Base-by-base conservation (phyloP, 148 eudicot species). In the Heliosperma pusillum region DNA sequence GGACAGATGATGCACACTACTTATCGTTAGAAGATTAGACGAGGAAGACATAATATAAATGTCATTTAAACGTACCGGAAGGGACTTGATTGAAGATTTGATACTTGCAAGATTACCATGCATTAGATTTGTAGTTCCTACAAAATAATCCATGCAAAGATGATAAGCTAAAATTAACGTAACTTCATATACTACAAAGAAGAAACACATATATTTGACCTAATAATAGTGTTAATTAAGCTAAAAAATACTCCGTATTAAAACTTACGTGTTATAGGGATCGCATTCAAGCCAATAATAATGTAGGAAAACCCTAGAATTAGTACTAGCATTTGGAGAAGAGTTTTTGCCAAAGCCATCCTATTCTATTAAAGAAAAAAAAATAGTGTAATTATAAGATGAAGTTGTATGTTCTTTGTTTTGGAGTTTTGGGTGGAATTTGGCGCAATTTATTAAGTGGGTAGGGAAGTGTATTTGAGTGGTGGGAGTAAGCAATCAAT, bases 221-320 rank as follows among this genome's bases (percentile, higher is more conserved):
- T 26, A n/a, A n/a, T n/a, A n/a, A n/a, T n/a, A n/a, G n/a, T n/a
- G n/a, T n/a, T n/a, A n/a, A n/a, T n/a, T n/a, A n/a, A n/a, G n/a
- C n/a, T n/a, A n/a, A n/a, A n/a, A n/a, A n/a, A n/a, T n/a, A n/a
- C n/a, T n/a, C n/a, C n/a, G n/a, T n/a, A n/a, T n/a, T n/a, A n/a
- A n/a, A n/a, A 16, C 63, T 80, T 83, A 88, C 89, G 87, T 73
- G 88, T 77, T 13, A 47, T 30, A 77, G 89, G 91, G 66, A 80
- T 56, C 42, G 88, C 85, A 78, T 81, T 80, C 29, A 73, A 70
- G 79, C 57, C 42, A 10, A 36, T 25, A 47, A 44, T 30, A 20
- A 85, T 57, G 36, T 66, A 36, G 59, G 88, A 81, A 67, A 86
- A 26, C 13, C 78, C 82, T 0, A 86, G 74, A 22, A 83, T 25